phyloP scores from a whole-genome alignment of 225 moss, liverwort and hornwort genomes.

The Lunularia cruciata region DNA sequence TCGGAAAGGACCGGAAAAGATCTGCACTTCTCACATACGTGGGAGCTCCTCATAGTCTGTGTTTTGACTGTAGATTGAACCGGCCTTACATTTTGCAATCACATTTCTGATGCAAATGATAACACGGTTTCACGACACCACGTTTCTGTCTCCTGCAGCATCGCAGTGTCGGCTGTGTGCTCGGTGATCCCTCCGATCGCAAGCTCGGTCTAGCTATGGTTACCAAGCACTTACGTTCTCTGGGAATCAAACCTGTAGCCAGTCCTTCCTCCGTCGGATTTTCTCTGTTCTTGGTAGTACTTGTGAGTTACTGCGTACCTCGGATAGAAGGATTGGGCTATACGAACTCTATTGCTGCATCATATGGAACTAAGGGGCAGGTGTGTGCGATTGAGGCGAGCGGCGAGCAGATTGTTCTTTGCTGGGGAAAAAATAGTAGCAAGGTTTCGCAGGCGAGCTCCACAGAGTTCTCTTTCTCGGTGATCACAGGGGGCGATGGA shows the following conservation, averaged over 20 bases:
- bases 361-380: slow-evolving; percentile 48
- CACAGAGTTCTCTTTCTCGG: slow-evolving; percentile 36
- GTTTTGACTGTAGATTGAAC: slow-evolving; percentile 16
- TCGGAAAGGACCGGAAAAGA: not conserved
- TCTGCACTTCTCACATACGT: not conserved
- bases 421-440: slow-evolving; percentile 51
- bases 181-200: not conserved
- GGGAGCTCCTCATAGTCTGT: not conserved
- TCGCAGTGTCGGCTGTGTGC: not conserved
- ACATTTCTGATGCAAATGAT: slow-evolving; percentile 17
- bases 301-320: slow-evolving; percentile 17
- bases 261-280: too few relatives aligned
- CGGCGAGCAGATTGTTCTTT: slow-evolving; percentile 50
- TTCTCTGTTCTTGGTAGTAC: not conserved
- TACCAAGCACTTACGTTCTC: slow-evolving; percentile 25
- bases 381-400: slow-evolving; percentile 66
- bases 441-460: slow-evolving; percentile 38
- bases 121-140: not conserved
- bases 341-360: slow-evolving; percentile 55
- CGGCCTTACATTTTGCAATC: not conserved
- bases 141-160: slow-evolving; percentile 1
- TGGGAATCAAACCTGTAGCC: slow-evolving; percentile 23
- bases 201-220: slow-evolving; percentile 25
- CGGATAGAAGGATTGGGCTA: slow-evolving; percentile 39
- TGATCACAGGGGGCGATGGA: slow-evolving; percentile 53